Percentiles rank a stretch among this genome's conserved stretches.
Conservation (phyloP, 2,329 filamentous ascomycete species). For the Xylaria sp. region DNA sequence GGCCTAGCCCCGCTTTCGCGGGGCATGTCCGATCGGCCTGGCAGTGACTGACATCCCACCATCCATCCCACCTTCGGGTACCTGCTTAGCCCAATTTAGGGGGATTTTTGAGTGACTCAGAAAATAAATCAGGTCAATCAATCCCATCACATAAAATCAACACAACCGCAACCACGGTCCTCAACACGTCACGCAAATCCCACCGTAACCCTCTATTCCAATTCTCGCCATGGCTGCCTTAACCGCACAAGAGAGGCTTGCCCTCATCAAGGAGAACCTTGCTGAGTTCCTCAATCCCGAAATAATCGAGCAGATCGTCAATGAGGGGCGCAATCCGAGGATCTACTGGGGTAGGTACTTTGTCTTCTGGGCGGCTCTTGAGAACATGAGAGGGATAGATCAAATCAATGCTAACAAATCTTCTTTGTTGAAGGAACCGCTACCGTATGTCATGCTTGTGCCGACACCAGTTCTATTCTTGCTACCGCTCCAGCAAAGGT, state of each 20-base stretch:
- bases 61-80: conserved; percentile 9
- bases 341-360: conserved; percentile 82
- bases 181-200: background rate
- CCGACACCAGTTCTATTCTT: background rate
- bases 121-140: background rate
- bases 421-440: conserved; percentile 63
- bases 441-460: conserved; percentile 68
- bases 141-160: background rate
- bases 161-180: conserved; percentile 6
- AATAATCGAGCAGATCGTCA: conserved; percentile 79
- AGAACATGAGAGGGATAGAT: too few species aligned
- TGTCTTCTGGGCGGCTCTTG: background rate
- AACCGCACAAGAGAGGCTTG: conserved; percentile 71
- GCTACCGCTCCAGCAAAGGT: background rate
- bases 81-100: background rate
- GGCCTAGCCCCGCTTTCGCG: too few species aligned
- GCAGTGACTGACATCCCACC: background rate
- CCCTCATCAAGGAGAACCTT: conserved; percentile 82
- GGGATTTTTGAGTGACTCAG: conserved; percentile 11
- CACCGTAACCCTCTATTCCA: background rate
- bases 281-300: conserved; percentile 86
- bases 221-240: conserved; percentile 42
- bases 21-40: conserved; percentile 3
- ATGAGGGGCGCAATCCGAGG: conserved; percentile 75
- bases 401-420: conserved; percentile 25